phyloP scores from a whole-genome alignment of 2,329 filamentous ascomycete species.

The Leptosphaerulina australis region DNA sequence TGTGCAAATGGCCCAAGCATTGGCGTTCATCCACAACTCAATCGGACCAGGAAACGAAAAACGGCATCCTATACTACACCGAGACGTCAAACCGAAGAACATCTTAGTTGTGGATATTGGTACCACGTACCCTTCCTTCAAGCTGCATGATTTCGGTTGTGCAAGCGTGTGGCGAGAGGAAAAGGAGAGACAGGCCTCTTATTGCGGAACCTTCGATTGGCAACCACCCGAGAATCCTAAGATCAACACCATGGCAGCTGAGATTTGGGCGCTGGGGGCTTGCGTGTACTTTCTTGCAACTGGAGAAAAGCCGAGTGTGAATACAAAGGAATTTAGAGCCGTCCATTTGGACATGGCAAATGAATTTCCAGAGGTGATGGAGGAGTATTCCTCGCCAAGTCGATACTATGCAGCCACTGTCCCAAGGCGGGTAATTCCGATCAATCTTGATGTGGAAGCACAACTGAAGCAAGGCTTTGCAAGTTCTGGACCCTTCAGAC shows the following conservation, averaged over 20 bases:
- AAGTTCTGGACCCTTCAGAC: constrained; percentile 1
- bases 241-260: constrained; percentile 35
- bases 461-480: constrained; percentile 16
- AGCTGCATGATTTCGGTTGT: constrained; percentile 35
- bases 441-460: constrained; percentile 29
- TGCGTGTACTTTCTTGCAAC: constrained; percentile 39
- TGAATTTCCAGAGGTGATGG: constrained; percentile 1
- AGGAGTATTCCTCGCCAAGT: constrained; percentile 2
- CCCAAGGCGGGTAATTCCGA: constrained; percentile 27
- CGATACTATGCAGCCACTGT: constrained; percentile 26
- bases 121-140: constrained; percentile 35
- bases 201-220: constrained; percentile 32
- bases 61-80: constrained; percentile 20
- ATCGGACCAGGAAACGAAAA: constrained; percentile 13
- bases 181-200: background rate
- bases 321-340: constrained; percentile 3
- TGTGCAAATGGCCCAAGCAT: constrained; percentile 36
- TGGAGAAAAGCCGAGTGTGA: constrained; percentile 24
- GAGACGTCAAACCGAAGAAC: constrained; percentile 42
- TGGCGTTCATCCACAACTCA: constrained; percentile 34
- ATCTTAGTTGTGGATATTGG: constrained; percentile 33
- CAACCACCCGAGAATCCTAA: constrained; percentile 40
- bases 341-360: background rate
- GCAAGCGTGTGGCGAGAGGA: constrained; percentile 9
- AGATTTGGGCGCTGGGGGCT: constrained; percentile 43